Percentiles rank a stretch among this genome's conserved stretches.
Evolutionary conservation across 2,329 filamentous ascomycete genomes (phyloP).

Genomic region (Cryphonectria parasitica): DNA sequence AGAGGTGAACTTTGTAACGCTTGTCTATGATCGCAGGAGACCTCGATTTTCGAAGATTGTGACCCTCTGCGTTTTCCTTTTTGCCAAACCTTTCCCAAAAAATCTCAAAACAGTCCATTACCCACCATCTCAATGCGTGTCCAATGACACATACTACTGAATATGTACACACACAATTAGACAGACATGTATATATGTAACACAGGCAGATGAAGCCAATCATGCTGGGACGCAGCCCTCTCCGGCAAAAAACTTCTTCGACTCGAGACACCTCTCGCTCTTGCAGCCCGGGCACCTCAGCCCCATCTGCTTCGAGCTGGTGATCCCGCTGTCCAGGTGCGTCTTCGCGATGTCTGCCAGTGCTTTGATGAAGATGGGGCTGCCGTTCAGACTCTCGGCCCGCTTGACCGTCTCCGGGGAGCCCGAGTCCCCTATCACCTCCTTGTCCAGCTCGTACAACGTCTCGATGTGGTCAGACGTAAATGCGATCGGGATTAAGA

Average conservation of each 20-base stretch:
- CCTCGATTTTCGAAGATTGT: neutral
- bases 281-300: slow-evolving; percentile 92
- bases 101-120: neutral
- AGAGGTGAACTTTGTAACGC: slow-evolving; percentile 8
- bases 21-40: slow-evolving; percentile 2
- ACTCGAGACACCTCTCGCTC: slow-evolving; percentile 83
- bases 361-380: slow-evolving; percentile 84
- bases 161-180: neutral
- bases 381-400: slow-evolving; percentile 90
- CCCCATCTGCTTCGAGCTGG: slow-evolving; percentile 82
- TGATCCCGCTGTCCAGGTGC: slow-evolving; percentile 71
- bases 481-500: slow-evolving; percentile 94
- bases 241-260: slow-evolving; percentile 67
- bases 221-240: slow-evolving; percentile 19
- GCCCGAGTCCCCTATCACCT: slow-evolving; percentile 88
- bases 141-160: neutral
- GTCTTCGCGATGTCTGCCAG: slow-evolving; percentile 83
- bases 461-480: slow-evolving; percentile 99
- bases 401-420: slow-evolving; percentile 82
- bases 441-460: slow-evolving; percentile 88
- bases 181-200: neutral
- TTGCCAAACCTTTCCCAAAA: neutral
- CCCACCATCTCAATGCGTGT: neutral
- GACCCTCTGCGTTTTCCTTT: neutral
- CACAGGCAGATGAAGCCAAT: neutral